A percentile compares a stretch with the other conserved stretches of the same genome.
These are phyloP conservation scores for Pichia sp. DNA, from an alignment of 1,139 yeast genomes.

Conservation along the genomic window DNA sequence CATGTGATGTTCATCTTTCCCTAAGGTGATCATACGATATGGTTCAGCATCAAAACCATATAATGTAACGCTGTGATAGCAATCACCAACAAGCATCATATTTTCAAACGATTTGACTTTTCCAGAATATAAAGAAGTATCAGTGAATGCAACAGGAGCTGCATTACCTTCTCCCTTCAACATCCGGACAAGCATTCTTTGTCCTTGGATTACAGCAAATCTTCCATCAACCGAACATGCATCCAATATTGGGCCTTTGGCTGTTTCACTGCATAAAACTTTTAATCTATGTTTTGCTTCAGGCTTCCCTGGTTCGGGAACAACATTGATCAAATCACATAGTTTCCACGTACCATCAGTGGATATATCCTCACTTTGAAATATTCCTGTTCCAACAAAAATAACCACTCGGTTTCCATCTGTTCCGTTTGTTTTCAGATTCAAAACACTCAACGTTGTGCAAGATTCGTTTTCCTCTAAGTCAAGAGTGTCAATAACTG, in stretches of 20 bases:
- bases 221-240: conserved; percentile 82
- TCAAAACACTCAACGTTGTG: conserved; percentile 53
- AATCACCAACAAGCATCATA: conserved; percentile 73
- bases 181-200: conserved; percentile 76
- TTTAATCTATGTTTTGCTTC: conserved; percentile 79
- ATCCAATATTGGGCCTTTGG: conserved; percentile 81
- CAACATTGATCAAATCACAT: conserved; percentile 74
- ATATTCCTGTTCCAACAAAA: conserved; percentile 73
- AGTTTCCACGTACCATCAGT: conserved; percentile 77
- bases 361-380: conserved; percentile 78
- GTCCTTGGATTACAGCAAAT: conserved; percentile 83
- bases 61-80: conserved; percentile 73
- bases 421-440: conserved; percentile 34
- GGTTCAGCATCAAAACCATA: conserved; percentile 96
- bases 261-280: conserved; percentile 68
- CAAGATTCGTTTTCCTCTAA: conserved; percentile 67
- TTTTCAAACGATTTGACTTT: conserved; percentile 84
- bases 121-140: conserved; percentile 72
- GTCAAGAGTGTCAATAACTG: conserved; percentile 65
- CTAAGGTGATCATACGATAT: conserved; percentile 73
- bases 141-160: conserved; percentile 91
- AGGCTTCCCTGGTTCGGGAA: conserved; percentile 87
- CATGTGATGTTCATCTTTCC: conserved; percentile 65
- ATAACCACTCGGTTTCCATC: conserved; percentile 31
- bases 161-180: conserved; percentile 67